phyloP scores from a whole-genome alignment of 192 early-diverging fungal species.

The Mortierella antarctica region DNA sequence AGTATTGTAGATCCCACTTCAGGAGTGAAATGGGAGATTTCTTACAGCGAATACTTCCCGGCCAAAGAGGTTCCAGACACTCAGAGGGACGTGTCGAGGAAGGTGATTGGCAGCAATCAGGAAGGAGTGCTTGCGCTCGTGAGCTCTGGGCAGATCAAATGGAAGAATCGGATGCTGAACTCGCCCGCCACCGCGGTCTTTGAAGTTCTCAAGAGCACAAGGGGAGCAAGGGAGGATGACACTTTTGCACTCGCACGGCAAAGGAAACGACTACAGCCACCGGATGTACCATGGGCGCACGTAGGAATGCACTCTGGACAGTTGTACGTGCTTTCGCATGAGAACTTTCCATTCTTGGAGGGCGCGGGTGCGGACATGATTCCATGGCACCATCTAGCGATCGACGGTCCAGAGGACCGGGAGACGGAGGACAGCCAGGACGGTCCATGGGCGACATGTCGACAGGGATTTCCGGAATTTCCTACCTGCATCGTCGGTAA shows the following conservation, averaged over 20 bases:
- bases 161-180: constrained; percentile 14
- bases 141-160: background rate
- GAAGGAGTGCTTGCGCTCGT: constrained; percentile 17
- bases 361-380: background rate
- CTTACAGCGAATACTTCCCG: constrained; percentile 45
- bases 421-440: background rate
- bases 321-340: constrained; percentile 36
- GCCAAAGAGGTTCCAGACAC: background rate
- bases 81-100: background rate
- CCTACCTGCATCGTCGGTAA: constrained; percentile 28
- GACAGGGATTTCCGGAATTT: constrained; percentile 4
- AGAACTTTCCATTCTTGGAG: constrained; percentile 29
- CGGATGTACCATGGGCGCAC: constrained; percentile 14
- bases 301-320: constrained; percentile 23
- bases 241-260: too few species aligned
- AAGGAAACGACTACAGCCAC: background rate
- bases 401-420: constrained; percentile 14
- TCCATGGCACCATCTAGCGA: constrained; percentile 3
- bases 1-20: constrained; percentile 29
- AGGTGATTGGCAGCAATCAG: constrained; percentile 29
- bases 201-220: constrained; percentile 18
- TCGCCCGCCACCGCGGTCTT: constrained; percentile 41
- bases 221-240: background rate
- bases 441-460: constrained; percentile 1
- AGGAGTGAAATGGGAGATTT: constrained; percentile 41